These are phyloP conservation scores for Leccinum broughii DNA, from an alignment of 768 basidiomycete genomes.

Conservation along the genomic window DNA sequence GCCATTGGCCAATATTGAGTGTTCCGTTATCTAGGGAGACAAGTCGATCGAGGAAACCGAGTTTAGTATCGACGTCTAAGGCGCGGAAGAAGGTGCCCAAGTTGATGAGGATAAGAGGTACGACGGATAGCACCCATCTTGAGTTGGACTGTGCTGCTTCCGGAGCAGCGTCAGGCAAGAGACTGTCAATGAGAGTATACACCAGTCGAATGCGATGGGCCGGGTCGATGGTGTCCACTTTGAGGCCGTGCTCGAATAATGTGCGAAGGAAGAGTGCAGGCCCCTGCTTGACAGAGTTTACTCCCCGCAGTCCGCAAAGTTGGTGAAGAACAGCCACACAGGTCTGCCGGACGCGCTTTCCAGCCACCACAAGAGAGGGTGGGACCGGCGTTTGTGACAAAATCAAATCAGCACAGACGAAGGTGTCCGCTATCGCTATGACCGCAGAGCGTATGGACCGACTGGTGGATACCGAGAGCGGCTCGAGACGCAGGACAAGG, in stretches of 20 bases:
- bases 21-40: conserved; percentile 46
- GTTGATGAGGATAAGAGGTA: conserved; percentile 59
- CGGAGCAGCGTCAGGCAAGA: conserved; percentile 45
- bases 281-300: conserved; percentile 35
- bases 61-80: conserved; percentile 56
- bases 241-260: conserved; percentile 52
- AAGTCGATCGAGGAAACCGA: conserved; percentile 54
- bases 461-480: conserved; percentile 49
- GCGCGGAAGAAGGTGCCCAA: conserved; percentile 54
- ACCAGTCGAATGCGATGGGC: conserved; percentile 55
- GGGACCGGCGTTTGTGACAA: conserved; percentile 40
- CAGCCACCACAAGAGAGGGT: conserved; percentile 23
- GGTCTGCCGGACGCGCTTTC: conserved; percentile 43
- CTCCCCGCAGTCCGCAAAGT: conserved; percentile 35
- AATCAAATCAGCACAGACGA: conserved; percentile 52
- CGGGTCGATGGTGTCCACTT: conserved; percentile 50
- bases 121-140: conserved; percentile 51
- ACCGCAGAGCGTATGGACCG: conserved; percentile 49
- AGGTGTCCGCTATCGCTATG: conserved; percentile 50
- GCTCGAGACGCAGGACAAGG: conserved; percentile 49
- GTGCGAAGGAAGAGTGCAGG: conserved; percentile 56
- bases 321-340: conserved; percentile 52
- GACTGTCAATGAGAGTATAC: conserved; percentile 54
- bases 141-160: conserved; percentile 35
- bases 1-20: conserved; percentile 50